phyloP scores from a whole-genome alignment of 2,329 filamentous ascomycete genomes.

The Colletotrichum sp. region DNA sequence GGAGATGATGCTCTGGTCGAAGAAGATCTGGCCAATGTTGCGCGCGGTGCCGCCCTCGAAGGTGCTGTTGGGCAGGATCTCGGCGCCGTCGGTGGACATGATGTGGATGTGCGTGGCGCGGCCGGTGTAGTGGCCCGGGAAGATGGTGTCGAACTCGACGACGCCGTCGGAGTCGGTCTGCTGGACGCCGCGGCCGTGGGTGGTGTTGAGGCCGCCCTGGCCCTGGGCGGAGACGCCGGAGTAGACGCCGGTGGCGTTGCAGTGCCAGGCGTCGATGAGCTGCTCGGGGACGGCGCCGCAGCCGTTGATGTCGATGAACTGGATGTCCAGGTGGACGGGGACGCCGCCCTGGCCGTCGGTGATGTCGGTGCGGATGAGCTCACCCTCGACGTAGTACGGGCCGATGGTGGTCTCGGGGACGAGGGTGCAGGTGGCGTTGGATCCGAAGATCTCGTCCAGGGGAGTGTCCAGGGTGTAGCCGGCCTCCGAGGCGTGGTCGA shows the following conservation, averaged over 20 bases:
- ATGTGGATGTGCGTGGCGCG: constrained; percentile 55
- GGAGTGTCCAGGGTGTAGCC: constrained; percentile 35
- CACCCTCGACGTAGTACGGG: constrained; percentile 43
- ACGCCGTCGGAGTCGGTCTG: constrained; percentile 25
- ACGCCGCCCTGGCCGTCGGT: constrained; percentile 46
- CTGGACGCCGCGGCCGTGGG: constrained; percentile 14
- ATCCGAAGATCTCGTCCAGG: constrained; percentile 28
- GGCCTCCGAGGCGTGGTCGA: constrained; percentile 35
- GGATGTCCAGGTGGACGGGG: constrained; percentile 38
- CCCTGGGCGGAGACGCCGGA: constrained; percentile 30
- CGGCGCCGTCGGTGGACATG: constrained; percentile 41
- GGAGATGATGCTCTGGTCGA: constrained; percentile 11
- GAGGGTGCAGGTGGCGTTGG: constrained; percentile 18
- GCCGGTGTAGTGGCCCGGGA: constrained; percentile 49
- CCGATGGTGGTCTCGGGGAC: constrained; percentile 16
- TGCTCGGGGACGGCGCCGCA: constrained; percentile 24
- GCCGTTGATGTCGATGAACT: constrained; percentile 25
- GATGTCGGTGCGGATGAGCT: constrained; percentile 49
- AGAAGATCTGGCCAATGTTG: constrained; percentile 29
- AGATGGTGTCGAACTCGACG: constrained; percentile 45
- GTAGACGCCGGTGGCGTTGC: constrained; percentile 47
- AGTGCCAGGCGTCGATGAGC: constrained; percentile 26
- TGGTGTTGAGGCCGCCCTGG: constrained; percentile 18
- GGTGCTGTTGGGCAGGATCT: constrained; percentile 35
- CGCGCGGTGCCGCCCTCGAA: constrained; percentile 33